Conservation (phyloP, 306 rosid species). For the Adenanthera pavonina region DNA sequence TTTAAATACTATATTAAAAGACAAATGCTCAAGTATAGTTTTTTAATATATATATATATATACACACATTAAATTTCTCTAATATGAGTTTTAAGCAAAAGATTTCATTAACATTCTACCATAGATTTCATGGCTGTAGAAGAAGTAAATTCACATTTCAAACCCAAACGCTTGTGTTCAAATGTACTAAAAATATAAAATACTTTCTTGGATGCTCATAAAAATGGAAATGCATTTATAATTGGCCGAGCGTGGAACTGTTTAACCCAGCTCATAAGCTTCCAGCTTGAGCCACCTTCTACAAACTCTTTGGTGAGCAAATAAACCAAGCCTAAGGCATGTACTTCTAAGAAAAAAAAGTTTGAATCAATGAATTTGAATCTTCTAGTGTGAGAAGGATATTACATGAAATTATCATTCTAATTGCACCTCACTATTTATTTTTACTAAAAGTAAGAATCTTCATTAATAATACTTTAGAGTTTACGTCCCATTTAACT, state of each 20-base stretch:
- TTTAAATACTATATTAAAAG: not conserved
- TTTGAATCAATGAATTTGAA: conserved; percentile 8
- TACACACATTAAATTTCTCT: no score
- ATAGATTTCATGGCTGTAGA: no score
- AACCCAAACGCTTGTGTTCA: no score
- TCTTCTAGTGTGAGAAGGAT: not conserved
- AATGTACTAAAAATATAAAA: not conserved
- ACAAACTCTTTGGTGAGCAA: conserved; percentile 10
- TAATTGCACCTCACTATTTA: not conserved
- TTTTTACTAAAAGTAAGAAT: not conserved
- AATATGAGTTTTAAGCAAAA: no score
- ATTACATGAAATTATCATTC: not conserved
- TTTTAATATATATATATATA: no score
- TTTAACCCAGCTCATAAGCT: conserved; percentile 13
- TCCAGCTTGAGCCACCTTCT: conserved; percentile 22
- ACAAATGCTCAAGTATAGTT: no score
- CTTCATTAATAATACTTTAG: not conserved
- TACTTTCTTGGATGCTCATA: not conserved
- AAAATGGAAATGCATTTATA: not conserved
- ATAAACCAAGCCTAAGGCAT: conserved; percentile 11
- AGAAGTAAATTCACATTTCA: no score
- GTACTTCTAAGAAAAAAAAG: not conserved
- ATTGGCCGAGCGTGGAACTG: not conserved
- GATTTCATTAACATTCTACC: no score
- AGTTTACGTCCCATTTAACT: not conserved